Evolutionary conservation across 148 eudicot species (phyloP).

Genomic region (Silene latifolia): DNA sequence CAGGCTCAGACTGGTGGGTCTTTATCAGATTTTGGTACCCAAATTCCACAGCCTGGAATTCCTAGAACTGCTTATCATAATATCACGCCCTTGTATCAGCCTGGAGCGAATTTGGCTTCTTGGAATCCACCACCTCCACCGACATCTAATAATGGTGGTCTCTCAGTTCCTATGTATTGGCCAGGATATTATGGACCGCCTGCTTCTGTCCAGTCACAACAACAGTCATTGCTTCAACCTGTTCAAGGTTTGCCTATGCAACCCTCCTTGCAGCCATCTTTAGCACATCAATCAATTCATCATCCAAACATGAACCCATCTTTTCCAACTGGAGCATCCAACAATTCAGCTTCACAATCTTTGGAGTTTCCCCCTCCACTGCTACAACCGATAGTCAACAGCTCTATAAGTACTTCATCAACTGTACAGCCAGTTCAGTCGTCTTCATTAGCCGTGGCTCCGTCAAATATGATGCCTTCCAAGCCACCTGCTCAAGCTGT

Average conservation of each 20-base stretch:
- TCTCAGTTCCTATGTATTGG: constrained; percentile 37
- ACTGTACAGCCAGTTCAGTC: constrained; percentile 32
- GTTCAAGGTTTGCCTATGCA: constrained; percentile 33
- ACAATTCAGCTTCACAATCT: constrained; percentile 30
- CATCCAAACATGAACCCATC: constrained; percentile 33
- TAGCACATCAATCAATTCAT: constrained; percentile 30
- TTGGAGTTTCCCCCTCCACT: constrained; percentile 30
- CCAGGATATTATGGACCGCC: constrained; percentile 44
- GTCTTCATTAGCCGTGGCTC: constrained; percentile 17
- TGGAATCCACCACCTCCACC: constrained; percentile 41
- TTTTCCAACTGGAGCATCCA: constrained; percentile 28
- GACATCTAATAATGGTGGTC: constrained; percentile 33
- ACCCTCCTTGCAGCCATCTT: constrained; percentile 29
- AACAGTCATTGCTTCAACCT: constrained; percentile 32
- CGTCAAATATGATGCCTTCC: constrained; percentile 30
- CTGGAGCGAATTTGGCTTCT: constrained; percentile 31
- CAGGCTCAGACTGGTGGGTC: constrained; percentile 21
- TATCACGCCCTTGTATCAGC: constrained; percentile 34
- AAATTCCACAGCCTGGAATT: constrained; percentile 31
- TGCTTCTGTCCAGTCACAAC: constrained; percentile 33
- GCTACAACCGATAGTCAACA: constrained; percentile 35
- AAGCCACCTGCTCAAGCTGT: constrained; percentile 29
- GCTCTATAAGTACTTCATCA: constrained; percentile 26
- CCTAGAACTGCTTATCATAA: constrained; percentile 27
- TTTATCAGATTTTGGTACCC: constrained; percentile 26